These are phyloP conservation scores for Exophiala mesophila DNA, from an alignment of 2,329 filamentous ascomycete genomes.

Conservation along the genomic window DNA sequence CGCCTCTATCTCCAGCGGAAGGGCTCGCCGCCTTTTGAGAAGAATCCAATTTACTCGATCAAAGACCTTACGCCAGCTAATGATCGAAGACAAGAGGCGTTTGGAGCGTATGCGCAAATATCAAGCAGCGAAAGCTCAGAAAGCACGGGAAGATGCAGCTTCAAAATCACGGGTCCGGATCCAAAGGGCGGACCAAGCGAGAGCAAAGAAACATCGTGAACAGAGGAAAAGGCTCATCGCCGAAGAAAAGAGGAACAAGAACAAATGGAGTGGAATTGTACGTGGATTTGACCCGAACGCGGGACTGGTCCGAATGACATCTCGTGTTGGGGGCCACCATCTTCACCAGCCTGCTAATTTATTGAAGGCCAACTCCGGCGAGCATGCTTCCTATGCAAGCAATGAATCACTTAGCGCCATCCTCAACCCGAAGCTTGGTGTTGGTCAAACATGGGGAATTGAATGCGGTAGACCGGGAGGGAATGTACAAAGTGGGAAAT, in stretches of 20 bases:
- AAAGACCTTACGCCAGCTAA: neutral
- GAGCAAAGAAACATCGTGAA: conserved; percentile 6
- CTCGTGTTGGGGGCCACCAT: conserved; percentile 2
- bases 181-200: conserved; percentile 7
- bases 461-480: conserved; percentile 8
- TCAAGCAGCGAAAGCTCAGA: conserved; percentile 5
- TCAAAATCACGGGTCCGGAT: too few relatives aligned
- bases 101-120: conserved; percentile 1
- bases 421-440: neutral
- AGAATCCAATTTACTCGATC: neutral
- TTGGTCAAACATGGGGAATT: conserved; percentile 13
- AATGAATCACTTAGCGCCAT: neutral
- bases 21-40: neutral
- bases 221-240: conserved; percentile 31
- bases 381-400: neutral
- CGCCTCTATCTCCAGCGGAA: neutral
- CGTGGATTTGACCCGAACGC: conserved; percentile 24
- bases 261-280: conserved; percentile 15
- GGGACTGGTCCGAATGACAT: conserved; percentile 11
- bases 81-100: neutral
- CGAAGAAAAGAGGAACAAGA: conserved; percentile 40
- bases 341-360: too few relatives aligned
- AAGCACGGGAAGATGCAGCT: conserved; percentile 2
- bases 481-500: neutral
- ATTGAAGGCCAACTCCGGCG: too few relatives aligned